Conservation (phyloP, 2,329 filamentous ascomycete genomes). For the Fusarium austroafricanum region DNA sequence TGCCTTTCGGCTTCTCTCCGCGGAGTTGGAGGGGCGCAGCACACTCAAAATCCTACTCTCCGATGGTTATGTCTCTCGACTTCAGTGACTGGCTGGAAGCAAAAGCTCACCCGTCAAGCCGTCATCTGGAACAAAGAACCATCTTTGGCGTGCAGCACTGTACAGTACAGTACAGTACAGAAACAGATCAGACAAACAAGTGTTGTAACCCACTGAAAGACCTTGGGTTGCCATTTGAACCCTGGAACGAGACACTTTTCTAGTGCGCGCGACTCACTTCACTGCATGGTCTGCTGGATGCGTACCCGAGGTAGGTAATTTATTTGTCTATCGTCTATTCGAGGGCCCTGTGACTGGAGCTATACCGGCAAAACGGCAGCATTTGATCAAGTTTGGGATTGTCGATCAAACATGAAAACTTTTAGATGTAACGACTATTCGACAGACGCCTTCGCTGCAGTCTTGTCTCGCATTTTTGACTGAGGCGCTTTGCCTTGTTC, state of each 20-base stretch:
- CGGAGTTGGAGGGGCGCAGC: constrained; percentile 5
- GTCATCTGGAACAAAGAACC: neutral
- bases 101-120: constrained; percentile 16
- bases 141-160: neutral
- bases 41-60: constrained; percentile 4
- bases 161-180: too few species aligned
- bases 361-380: constrained; percentile 19
- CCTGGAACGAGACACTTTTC: neutral
- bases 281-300: neutral
- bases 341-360: constrained; percentile 5
- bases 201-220: constrained; percentile 6
- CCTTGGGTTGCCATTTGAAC: neutral
- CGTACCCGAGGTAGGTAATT: constrained; percentile 7
- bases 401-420: neutral
- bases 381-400: neutral
- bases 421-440: neutral
- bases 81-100: constrained; percentile 14
- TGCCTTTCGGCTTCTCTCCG: neutral
- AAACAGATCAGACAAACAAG: constrained; percentile 22
- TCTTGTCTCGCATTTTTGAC: neutral
- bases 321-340: constrained; percentile 14
- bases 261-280: constrained; percentile 1
- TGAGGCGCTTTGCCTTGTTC: neutral
- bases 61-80: constrained; percentile 19
- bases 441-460: neutral